phyloP scores from a whole-genome alignment of 495 filamentous ascomycete species.

The Xylaria flabelliformis region DNA sequence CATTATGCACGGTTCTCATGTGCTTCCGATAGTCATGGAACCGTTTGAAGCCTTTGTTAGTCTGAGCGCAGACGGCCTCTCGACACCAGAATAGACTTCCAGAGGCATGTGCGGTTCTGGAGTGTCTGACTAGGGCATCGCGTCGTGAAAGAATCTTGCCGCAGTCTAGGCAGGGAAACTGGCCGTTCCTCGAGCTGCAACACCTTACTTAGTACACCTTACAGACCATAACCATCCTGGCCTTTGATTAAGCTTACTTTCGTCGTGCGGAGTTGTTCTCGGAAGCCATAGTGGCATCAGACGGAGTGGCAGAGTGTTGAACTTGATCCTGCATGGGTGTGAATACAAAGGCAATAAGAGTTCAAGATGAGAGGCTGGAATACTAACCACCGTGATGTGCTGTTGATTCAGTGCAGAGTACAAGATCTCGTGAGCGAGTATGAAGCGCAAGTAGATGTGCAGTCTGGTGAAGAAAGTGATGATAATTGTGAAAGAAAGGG shows the following conservation, averaged over 20 bases:
- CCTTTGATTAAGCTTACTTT: background rate
- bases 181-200: background rate
- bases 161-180: background rate
- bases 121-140: background rate
- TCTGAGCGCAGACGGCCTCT: background rate
- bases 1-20: background rate
- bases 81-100: background rate
- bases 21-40: slow-evolving; percentile 9
- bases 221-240: no score
- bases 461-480: background rate
- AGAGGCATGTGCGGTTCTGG: background rate
- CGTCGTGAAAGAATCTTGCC: background rate
- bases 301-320: background rate
- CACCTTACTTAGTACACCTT: background rate
- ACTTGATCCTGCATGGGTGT: background rate
- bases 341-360: no score
- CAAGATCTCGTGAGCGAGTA: no score
- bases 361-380: background rate
- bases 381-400: background rate
- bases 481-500: background rate
- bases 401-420: no score
- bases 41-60: background rate
- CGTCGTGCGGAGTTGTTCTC: background rate
- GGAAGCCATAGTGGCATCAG: background rate
- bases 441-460: background rate